A percentile compares a stretch with the other conserved stretches of the same genome.
Conservation (phyloP, 306 rosid species). For the Cotoneaster glaucophyllus region DNA sequence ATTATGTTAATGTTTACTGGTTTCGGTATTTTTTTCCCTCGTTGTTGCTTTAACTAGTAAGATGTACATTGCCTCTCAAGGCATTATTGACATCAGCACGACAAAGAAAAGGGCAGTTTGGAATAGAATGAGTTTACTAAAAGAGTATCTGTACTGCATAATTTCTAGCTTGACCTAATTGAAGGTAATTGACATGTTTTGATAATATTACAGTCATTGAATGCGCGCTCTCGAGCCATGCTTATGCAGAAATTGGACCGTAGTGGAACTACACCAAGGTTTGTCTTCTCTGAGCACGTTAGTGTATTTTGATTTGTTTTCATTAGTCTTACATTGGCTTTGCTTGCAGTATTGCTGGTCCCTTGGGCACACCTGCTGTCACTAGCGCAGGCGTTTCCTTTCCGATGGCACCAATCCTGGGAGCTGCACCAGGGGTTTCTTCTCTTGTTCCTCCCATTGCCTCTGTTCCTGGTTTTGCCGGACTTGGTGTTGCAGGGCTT, state of each 20-base stretch:
- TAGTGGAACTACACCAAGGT: slow-evolving; percentile 59
- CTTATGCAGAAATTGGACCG: slow-evolving; percentile 93
- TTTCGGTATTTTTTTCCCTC: background rate
- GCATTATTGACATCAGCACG: background rate
- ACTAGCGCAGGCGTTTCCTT: slow-evolving; percentile 40
- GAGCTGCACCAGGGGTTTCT: slow-evolving; percentile 32
- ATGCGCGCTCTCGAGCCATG: slow-evolving; percentile 78
- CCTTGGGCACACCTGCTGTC: slow-evolving; percentile 43
- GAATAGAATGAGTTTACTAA: background rate
- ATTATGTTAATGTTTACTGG: background rate
- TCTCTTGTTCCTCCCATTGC: slow-evolving; percentile 39
- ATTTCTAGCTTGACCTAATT: background rate
- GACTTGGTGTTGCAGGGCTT: slow-evolving; percentile 50
- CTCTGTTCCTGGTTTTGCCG: slow-evolving; percentile 46
- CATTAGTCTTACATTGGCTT: slow-evolving; percentile 19
- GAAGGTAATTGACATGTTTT: slow-evolving; percentile 9
- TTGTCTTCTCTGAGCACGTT: slow-evolving; percentile 17
- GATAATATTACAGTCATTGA: slow-evolving; percentile 56
- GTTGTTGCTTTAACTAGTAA: background rate
- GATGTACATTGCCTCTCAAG: background rate
- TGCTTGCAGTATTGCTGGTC: slow-evolving; percentile 54
- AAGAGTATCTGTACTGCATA: background rate
- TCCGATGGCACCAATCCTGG: slow-evolving; percentile 37
- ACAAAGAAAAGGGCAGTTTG: background rate
- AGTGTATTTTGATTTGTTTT: slow-evolving; percentile 9